Evolutionary conservation across 306 rosid species (phyloP).

Genomic region (Urtica urens): DNA sequence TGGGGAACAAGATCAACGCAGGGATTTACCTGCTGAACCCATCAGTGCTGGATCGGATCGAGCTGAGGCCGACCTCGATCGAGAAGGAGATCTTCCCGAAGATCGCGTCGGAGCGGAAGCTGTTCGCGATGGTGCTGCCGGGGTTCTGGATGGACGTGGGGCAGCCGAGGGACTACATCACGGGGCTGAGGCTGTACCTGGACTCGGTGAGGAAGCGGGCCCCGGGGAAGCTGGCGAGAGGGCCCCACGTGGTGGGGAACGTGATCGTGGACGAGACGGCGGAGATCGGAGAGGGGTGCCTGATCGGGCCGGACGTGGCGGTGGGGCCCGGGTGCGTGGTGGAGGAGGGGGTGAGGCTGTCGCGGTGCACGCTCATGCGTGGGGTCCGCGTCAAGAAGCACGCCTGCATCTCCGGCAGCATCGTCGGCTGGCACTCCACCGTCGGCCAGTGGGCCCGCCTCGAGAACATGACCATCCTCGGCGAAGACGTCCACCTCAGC

Average conservation of each 20-base stretch:
- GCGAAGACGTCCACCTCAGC: slow-evolving; percentile 90
- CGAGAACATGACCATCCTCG: slow-evolving; percentile 92
- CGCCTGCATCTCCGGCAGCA: slow-evolving; percentile 85
- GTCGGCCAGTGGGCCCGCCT: slow-evolving; percentile 98
- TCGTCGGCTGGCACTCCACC: slow-evolving; percentile 96
- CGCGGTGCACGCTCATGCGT: slow-evolving; percentile 87
- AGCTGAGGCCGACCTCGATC: slow-evolving; percentile 94
- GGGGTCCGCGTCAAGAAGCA: slow-evolving; percentile 81
- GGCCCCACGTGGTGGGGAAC: slow-evolving; percentile 76
- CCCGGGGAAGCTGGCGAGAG: slow-evolving; percentile 59
- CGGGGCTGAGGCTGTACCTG: slow-evolving; percentile 75
- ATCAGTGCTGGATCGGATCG: slow-evolving; percentile 74
- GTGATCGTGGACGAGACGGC: slow-evolving; percentile 88
- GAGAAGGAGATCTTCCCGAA: slow-evolving; percentile 95
- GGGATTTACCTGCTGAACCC: slow-evolving; percentile 88
- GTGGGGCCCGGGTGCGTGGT: slow-evolving; percentile 84
- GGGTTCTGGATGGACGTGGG: slow-evolving; percentile 99
- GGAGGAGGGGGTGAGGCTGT: slow-evolving; percentile 90
- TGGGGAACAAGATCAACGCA: slow-evolving; percentile 98
- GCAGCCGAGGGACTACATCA: slow-evolving; percentile 89
- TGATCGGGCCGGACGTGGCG: slow-evolving; percentile 97
- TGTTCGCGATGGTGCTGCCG: slow-evolving; percentile 92
- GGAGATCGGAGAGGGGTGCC: slow-evolving; percentile 84
- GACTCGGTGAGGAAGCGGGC: slow-evolving; percentile 71
- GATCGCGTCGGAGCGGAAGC: slow-evolving; percentile 74